Evolutionary conservation across 2,329 filamentous ascomycete species (phyloP).

Genomic region (Calycina marina): DNA sequence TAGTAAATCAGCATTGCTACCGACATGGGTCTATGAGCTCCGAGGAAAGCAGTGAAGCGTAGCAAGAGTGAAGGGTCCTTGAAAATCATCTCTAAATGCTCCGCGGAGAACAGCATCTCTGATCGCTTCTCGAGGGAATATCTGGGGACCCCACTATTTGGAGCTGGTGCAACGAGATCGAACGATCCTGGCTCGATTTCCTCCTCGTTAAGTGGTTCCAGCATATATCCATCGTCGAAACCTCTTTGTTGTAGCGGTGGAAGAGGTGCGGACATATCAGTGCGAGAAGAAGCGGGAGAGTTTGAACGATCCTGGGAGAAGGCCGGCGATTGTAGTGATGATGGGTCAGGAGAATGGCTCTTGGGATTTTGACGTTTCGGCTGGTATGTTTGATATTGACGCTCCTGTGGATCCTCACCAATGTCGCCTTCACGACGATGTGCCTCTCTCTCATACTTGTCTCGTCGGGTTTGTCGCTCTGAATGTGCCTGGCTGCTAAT

Average conservation of each 20-base stretch:
- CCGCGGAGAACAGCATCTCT: constrained; percentile 48
- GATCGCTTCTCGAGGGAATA: constrained; percentile 50
- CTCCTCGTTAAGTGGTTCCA: constrained; percentile 26
- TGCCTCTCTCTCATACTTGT: too few species aligned
- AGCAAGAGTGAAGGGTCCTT: constrained; percentile 45
- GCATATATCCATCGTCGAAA: constrained; percentile 33
- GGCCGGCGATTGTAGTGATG: neutral
- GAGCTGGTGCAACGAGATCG: constrained; percentile 32
- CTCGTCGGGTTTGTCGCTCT: too few species aligned
- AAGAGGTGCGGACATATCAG: constrained; percentile 9
- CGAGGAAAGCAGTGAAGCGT: constrained; percentile 54
- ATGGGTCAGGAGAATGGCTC: neutral
- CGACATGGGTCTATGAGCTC: constrained; percentile 42
- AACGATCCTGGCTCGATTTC: constrained; percentile 39
- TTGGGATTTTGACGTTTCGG: too few species aligned
- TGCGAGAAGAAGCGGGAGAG: neutral
- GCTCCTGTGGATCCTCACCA: too few species aligned
- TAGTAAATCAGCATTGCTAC: constrained; percentile 57
- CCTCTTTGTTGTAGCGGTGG: constrained; percentile 18
- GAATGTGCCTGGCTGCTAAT: too few species aligned
- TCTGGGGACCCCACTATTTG: constrained; percentile 21
- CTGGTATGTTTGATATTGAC: too few species aligned
- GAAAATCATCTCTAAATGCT: constrained; percentile 53
- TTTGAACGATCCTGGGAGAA: too few species aligned
- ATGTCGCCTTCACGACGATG: too few species aligned